These are phyloP conservation scores for Zopfochytrium polystomum DNA, from an alignment of 371 early-diverging fungal species.

Conservation along the genomic window DNA sequence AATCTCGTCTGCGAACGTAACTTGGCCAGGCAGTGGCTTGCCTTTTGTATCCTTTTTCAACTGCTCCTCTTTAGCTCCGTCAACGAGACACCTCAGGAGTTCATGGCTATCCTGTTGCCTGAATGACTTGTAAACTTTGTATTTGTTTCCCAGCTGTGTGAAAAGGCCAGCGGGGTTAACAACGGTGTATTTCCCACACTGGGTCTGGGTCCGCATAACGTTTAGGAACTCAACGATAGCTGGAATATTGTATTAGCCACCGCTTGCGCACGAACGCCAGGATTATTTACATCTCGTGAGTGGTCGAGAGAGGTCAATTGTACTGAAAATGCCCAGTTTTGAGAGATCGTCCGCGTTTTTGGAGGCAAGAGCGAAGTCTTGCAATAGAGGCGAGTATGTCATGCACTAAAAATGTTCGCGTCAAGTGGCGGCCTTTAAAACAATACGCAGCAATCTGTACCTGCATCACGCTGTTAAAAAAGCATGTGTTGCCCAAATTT, in stretches of 20 bases:
- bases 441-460: too few relatives aligned
- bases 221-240: constrained; percentile 23
- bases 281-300: too few relatives aligned
- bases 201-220: constrained; percentile 16
- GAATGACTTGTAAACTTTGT: constrained; percentile 53
- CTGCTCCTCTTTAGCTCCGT: constrained; percentile 57
- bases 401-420: too few relatives aligned
- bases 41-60: constrained; percentile 15
- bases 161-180: constrained; percentile 54
- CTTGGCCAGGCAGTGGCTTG: constrained; percentile 19
- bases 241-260: too few relatives aligned
- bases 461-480: constrained; percentile 48
- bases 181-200: constrained; percentile 6
- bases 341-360: too few relatives aligned
- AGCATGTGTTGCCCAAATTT: constrained; percentile 49
- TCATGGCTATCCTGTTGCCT: constrained; percentile 68
- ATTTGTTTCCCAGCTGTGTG: constrained; percentile 46
- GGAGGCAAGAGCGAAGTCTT: too few relatives aligned
- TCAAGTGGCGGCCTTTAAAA: too few relatives aligned
- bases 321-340: too few relatives aligned
- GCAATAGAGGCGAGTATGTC: too few relatives aligned
- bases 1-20: constrained; percentile 59
- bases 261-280: too few relatives aligned
- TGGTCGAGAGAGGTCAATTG: too few relatives aligned
- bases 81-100: constrained; percentile 59